Conservation (phyloP, 2,329 filamentous ascomycete species). For the Cytospora paraplurivora region DNA sequence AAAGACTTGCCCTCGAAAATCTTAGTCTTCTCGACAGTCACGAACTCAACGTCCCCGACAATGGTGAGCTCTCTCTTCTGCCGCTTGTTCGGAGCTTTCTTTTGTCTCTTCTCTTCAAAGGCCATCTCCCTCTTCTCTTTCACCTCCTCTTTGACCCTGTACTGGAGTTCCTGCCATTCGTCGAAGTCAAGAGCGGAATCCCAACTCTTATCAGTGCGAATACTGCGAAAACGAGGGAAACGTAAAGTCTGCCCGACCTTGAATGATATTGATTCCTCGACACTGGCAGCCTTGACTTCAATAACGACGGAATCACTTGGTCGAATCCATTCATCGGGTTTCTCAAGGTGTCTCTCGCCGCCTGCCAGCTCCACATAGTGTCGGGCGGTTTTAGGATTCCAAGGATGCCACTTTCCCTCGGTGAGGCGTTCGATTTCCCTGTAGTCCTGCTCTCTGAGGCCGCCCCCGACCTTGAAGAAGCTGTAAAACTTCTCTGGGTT, state of each 20-base stretch:
- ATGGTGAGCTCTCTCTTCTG: slow-evolving; percentile 72
- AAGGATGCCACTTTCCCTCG: slow-evolving; percentile 88
- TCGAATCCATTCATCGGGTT: slow-evolving; percentile 90
- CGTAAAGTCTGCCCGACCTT: slow-evolving; percentile 75
- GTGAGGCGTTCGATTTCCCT: slow-evolving; percentile 79
- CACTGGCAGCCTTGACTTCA: slow-evolving; percentile 83
- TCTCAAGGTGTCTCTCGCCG: slow-evolving; percentile 67
- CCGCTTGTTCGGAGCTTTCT: slow-evolving; percentile 52
- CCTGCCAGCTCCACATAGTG: slow-evolving; percentile 82
- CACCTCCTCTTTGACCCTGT: slow-evolving; percentile 68
- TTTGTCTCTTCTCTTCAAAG: slow-evolving; percentile 67
- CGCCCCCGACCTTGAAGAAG: slow-evolving; percentile 99
- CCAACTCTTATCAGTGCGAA: slow-evolving; percentile 86
- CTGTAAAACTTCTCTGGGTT: slow-evolving; percentile 79
- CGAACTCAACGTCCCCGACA: slow-evolving; percentile 62
- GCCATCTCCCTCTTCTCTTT: slow-evolving; percentile 74
- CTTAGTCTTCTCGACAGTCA: slow-evolving; percentile 50
- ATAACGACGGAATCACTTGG: slow-evolving; percentile 86
- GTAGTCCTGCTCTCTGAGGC: slow-evolving; percentile 84
- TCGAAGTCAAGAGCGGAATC: slow-evolving; percentile 74
- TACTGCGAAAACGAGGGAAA: slow-evolving; percentile 84
- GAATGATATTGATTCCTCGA: slow-evolving; percentile 76
- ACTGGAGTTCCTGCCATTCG: slow-evolving; percentile 74
- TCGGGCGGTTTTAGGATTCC: slow-evolving; percentile 76
- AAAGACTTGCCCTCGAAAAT: slow-evolving; percentile 79